phyloP scores from a whole-genome alignment of 495 filamentous ascomycete genomes.

The Penicillium alfredii region DNA sequence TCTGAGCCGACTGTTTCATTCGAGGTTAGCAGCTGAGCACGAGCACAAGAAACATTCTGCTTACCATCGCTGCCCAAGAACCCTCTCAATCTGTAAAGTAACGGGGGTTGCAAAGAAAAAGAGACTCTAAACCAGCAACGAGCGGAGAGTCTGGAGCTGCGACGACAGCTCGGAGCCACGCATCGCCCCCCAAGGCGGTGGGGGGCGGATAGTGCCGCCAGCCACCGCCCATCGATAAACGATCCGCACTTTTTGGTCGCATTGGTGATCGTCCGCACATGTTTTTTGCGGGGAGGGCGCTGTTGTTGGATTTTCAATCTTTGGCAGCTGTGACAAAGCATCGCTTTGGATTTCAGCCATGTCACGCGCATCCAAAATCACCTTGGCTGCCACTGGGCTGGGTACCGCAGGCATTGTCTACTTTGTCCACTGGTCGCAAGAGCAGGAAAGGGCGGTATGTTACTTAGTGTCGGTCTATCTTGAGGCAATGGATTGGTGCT shows the following conservation, averaged over 20 bases:
- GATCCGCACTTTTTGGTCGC: too few relatives aligned
- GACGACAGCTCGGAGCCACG: conserved; percentile 31
- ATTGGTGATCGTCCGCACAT: conserved; percentile 21
- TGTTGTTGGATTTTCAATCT: conserved; percentile 1
- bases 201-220: conserved; percentile 28
- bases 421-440: conserved; percentile 86
- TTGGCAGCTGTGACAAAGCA: not conserved
- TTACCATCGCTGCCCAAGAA: conserved; percentile 35
- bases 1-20: conserved; percentile 77
- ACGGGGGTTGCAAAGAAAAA: conserved; percentile 7
- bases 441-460: conserved; percentile 76
- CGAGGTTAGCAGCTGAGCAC: conserved; percentile 22
- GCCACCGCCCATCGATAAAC: conserved; percentile 31
- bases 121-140: conserved; percentile 19
- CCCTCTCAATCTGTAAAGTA: conserved; percentile 11
- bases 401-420: conserved; percentile 70
- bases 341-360: conserved; percentile 44
- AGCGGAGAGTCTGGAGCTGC: conserved; percentile 32
- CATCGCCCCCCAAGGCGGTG: conserved; percentile 36
- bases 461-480: conserved; percentile 4
- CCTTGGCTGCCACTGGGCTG: conserved; percentile 68
- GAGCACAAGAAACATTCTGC: conserved; percentile 1
- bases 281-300: conserved; percentile 6
- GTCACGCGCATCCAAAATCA: conserved; percentile 85
- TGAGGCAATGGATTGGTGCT: conserved; percentile 1